Evolutionary conservation across 1,284 basidiomycete genomes (phyloP).

Genomic region (Fistulinella staudtii): DNA sequence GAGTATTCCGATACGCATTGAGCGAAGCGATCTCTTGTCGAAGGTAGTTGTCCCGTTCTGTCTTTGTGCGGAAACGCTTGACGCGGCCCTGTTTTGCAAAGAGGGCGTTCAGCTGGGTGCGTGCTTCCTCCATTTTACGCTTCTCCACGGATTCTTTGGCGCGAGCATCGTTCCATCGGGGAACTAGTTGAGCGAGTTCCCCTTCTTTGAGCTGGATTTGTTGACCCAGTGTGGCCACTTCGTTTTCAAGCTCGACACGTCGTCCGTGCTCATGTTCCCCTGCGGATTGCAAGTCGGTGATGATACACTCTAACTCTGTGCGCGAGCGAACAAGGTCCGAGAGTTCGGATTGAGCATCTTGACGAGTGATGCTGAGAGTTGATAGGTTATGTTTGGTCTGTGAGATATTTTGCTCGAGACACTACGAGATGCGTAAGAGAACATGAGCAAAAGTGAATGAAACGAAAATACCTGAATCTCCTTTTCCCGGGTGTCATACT

Average conservation of each 20-base stretch:
- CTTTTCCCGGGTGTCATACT: conserved; percentile 82
- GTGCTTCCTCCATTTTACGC: conserved; percentile 68
- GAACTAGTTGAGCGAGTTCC: conserved; percentile 58
- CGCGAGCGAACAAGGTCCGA: conserved; percentile 74
- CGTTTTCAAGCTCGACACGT: conserved; percentile 61
- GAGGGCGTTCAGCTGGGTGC: conserved; percentile 66
- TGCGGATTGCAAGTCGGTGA: conserved; percentile 74
- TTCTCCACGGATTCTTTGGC: conserved; percentile 62
- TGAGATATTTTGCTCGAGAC: conserved; percentile 71
- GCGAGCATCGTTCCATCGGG: conserved; percentile 62
- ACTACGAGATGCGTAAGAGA: conserved; percentile 39
- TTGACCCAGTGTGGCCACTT: conserved; percentile 59
- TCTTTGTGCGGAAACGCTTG: conserved; percentile 78
- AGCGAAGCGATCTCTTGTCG: conserved; percentile 71
- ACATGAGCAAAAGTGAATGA: neutral
- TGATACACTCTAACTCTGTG: conserved; percentile 81
- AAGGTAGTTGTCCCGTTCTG: conserved; percentile 79
- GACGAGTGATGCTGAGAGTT: conserved; percentile 63
- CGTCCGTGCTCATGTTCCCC: conserved; percentile 57
- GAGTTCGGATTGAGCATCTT: conserved; percentile 72
- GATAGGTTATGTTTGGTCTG: conserved; percentile 69
- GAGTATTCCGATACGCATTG: conserved; percentile 51
- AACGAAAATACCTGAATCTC: conserved; percentile 63
- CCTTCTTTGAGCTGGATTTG: conserved; percentile 63
- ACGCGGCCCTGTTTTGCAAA: conserved; percentile 88